Base-by-base conservation (phyloP, 495 filamentous ascomycete genomes). In the Oidiodendron maius region DNA sequence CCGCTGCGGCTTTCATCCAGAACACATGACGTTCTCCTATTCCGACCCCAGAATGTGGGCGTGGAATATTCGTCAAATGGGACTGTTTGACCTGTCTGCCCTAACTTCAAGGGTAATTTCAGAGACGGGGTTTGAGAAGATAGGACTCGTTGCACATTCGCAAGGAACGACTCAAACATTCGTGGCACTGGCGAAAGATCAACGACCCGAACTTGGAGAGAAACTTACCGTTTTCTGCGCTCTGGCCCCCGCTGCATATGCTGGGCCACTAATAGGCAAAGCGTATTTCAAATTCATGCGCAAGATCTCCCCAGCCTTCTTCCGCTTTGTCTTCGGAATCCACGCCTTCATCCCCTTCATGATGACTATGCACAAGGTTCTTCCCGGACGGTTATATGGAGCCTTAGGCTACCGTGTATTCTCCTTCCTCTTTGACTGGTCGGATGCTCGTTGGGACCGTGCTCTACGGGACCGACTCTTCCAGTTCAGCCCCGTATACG, bases 41-140 rank as follows among this genome's bases (percentile, higher is more conserved):
- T 68, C 68, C 15, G 91, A 97, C 58, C 91, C 91, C 4, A 78
- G 91, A 16, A 95, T 97, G 89, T 97, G 91, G 91, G 78, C 83
- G 10, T 97, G 91, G 91, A 95, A 95, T 58, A 94, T 96, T 47
- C 79, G 87, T 0, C 89, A 96, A 65, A 91, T 96, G 81, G 93
- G 91, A 12, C 82, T 87, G 0, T 78, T 94, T 51, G 91, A 97
- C 62, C 76, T 97, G n/a, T 74, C 93, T 1, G 89, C 90, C 1
- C 74, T 96, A n/a, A 75, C 90, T 12, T 84, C 85, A 9, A 85
- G 87, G 15, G 87, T 96, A 4, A 71, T 96, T 0, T 76, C 71
- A 45, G 84, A 93, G 61, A 96, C 91, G 0, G 82, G 82, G 1
- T 96, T 95, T 61, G 71, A 77, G 24, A 94, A 91, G 55, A 64